Evolutionary conservation across 371 early-diverging fungal genomes (phyloP), one percentile per base, ranked within the genome.

Genomic region (Capillidium heterosporum): DNA sequence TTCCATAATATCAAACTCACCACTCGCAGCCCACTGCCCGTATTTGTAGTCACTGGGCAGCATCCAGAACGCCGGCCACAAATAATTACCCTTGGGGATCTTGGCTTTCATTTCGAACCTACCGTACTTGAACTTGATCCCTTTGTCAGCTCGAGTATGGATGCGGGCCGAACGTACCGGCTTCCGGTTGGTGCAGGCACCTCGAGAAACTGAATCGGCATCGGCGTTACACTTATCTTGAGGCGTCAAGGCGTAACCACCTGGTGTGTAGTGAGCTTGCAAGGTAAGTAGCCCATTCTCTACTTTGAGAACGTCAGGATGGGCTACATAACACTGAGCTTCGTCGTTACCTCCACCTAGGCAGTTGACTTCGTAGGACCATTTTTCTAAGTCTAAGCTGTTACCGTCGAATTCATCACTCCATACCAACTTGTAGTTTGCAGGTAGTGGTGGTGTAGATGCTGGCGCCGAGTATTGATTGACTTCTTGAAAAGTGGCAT

Each of bases 41-140:
- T 85, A 85, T 1, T 67, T 66, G 40, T 72, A 70, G 59, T 79
- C 57, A 32, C 68, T 75, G n/a, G 83, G 85, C 57, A 85, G 51
- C 78, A 85, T 70, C 80, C 80, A 80, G 50, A 81, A 75, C 1
- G 74, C 60, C 13, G 75, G 79, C 80, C 80, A 84, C 32, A 81
- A 57, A 74, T 76, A 80, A 61, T 81, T 78, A 27, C 83, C 83
- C 28, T 40, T 61, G 1, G 85, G 83, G 54, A 83, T 56, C 57
- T 74, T 68, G 1, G 82, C 85, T 27, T 71, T 65, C 21, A 85
- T 75, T 59, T 79, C 81, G 10, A 82, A 76, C 50, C 71, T 74
- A 24, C 82, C 83, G 61, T 72, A 76, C 24, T 43, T 50, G 24
- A 32, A 55, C n/a, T 39, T 53, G 5, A 15, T 23, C 21, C 8